A percentile compares a stretch with the other conserved stretches of the same genome.
These are phyloP conservation scores for Rheum nobile DNA, from an alignment of 148 eudicot genomes.

Conservation along the genomic window DNA sequence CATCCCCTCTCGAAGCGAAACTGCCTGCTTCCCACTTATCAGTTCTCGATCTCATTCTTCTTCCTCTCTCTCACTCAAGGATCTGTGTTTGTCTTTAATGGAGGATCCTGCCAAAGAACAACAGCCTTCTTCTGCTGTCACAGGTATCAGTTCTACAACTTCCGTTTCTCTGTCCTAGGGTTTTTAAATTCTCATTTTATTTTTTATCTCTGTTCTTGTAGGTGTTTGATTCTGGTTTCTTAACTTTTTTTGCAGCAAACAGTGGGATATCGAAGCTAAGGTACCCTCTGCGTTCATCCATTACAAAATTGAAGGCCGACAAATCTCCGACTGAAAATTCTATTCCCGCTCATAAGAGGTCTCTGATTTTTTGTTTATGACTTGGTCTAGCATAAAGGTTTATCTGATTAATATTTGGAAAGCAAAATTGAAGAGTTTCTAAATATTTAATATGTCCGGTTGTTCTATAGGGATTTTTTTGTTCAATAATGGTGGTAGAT, in stretches of 20 bases:
- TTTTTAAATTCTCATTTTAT: not conserved
- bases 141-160: constrained; percentile 10
- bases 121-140: constrained; percentile 15
- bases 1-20: not conserved
- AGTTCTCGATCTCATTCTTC: not conserved
- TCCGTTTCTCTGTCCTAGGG: not conserved
- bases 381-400: not conserved
- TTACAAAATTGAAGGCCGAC: constrained; percentile 26
- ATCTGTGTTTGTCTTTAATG: constrained; percentile 15
- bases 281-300: constrained; percentile 53
- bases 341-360: constrained; percentile 32
- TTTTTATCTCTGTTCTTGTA: not conserved
- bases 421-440: not conserved
- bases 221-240: not conserved
- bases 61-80: not conserved
- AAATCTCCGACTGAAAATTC: constrained; percentile 20
- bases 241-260: constrained; percentile 9
- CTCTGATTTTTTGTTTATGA: not conserved
- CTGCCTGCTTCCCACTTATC: not conserved
- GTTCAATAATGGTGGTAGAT: not conserved
- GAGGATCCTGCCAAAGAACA: constrained; percentile 35
- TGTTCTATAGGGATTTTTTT: not conserved
- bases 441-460: not conserved
- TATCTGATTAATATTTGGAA: not conserved
- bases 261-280: constrained; percentile 33